Evolutionary conservation across 2,329 filamentous ascomycete genomes (phyloP).

Genomic region (Aspergillus caelatus): DNA sequence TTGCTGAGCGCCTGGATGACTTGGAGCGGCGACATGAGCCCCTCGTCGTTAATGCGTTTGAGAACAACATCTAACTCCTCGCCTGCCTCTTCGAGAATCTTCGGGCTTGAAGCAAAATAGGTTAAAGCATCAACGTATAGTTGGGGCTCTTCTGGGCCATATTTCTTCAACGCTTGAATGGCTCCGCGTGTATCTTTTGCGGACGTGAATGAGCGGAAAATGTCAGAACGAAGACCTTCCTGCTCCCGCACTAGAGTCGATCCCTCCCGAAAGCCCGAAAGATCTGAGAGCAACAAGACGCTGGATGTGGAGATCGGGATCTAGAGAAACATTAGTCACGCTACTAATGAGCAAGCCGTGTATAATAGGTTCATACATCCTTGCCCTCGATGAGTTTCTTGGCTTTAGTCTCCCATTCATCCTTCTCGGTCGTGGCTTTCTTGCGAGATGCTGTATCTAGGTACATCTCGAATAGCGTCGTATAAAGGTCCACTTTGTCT

Average conservation of each 20-base stretch:
- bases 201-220: constrained; percentile 93
- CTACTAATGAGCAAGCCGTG: neutral
- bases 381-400: constrained; percentile 83
- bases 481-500: constrained; percentile 85
- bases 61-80: constrained; percentile 81
- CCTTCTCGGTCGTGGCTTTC: constrained; percentile 65
- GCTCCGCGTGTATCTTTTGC: constrained; percentile 90
- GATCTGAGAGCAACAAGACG: constrained; percentile 85
- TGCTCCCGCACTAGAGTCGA: constrained; percentile 93
- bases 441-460: constrained; percentile 81
- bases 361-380: constrained; percentile 53
- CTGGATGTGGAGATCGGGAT: constrained; percentile 91
- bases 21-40: constrained; percentile 92
- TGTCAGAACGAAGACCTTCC: constrained; percentile 87
- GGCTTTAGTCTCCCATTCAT: constrained; percentile 87
- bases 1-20: constrained; percentile 88
- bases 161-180: constrained; percentile 86
- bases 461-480: constrained; percentile 98
- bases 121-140: constrained; percentile 89
- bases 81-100: constrained; percentile 82
- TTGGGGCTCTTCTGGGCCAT: constrained; percentile 86
- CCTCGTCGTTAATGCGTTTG: constrained; percentile 83
- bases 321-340: constrained; percentile 32
- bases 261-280: constrained; percentile 87
- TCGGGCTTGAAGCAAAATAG: constrained; percentile 85